Base-by-base conservation (phyloP, 768 basidiomycete genomes). In the Boletus speciosus region DNA sequence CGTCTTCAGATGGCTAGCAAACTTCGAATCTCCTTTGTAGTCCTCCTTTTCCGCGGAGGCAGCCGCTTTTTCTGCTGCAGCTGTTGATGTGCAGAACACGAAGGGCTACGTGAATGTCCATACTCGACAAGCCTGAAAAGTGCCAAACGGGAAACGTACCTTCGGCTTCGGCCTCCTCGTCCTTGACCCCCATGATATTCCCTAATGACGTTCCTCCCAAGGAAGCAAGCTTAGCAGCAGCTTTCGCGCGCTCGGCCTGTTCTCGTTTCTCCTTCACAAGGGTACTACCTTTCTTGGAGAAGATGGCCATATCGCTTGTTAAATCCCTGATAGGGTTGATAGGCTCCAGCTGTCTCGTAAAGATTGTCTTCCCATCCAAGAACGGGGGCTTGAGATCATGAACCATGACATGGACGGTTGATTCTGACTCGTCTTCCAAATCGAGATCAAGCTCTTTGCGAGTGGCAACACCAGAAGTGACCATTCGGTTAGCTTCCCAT, bases 401-500 rank as follows among this genome's bases (percentile, higher is more conserved):
- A 6, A 97, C 90, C 77, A 99, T 90, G 50, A 99, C 93, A 66
- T 98, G 97, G 1, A 98, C 96, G 0, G 93, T 90, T 3, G 94
- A 94, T 66, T 96, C 93, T 0, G 90, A 86, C 63, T 98, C 97
- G 66, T 98, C 96, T 64, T 96, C 93, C 62, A 98, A 94, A 64
- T 98, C 95, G 23, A 95, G 78, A 66, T 99, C 94, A 45, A 99
- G 81, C 4, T 83, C 77, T 60, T 84, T 89, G 34, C 90, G 86
- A 9, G 90, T 91, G 1, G 92, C 90, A 19, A 98, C 88, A 64
- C 97, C 97, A 3, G 97, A 98, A 0, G 92, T 93, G 10, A 93
- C 77, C 89, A 99, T 95, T 65, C 96, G 90, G 66, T 98, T 98
- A 8, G 90, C 90, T 76, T 99, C 97, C 97, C 97, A 99, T 11